A percentile compares a stretch with the other conserved stretches of the same genome.
Conservation (phyloP, 495 filamentous ascomycete genomes). For the Talaromyces trachyspermus region DNA sequence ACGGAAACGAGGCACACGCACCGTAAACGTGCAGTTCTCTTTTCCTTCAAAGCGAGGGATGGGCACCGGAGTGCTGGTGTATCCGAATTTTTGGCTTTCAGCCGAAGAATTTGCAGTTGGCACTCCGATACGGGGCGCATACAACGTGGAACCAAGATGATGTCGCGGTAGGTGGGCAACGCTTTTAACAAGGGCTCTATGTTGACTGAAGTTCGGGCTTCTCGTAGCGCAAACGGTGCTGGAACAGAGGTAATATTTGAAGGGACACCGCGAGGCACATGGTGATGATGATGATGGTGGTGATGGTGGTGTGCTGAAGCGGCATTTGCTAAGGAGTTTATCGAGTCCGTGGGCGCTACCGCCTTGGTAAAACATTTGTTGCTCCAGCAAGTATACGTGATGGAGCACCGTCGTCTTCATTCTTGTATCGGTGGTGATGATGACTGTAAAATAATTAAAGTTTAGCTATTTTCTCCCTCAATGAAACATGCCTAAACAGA, state of each 20-base stretch:
- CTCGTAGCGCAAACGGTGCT: slow-evolving; percentile 40
- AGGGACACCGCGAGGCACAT: slow-evolving; percentile 27
- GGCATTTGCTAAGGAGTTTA: slow-evolving; percentile 27
- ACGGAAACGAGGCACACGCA: slow-evolving; percentile 77
- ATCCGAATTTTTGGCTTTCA: slow-evolving; percentile 55
- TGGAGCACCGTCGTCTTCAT: slow-evolving; percentile 51
- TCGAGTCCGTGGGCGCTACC: slow-evolving; percentile 34
- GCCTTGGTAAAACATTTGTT: slow-evolving; percentile 26
- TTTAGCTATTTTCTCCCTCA: slow-evolving; percentile 16
- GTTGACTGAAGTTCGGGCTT: slow-evolving; percentile 55
- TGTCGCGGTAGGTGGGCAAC: slow-evolving; percentile 62
- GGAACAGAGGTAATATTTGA: slow-evolving; percentile 25
- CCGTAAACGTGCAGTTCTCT: slow-evolving; percentile 83
- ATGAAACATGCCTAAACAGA: slow-evolving; percentile 39
- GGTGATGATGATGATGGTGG: slow-evolving; percentile 52
- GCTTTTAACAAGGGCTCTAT: slow-evolving; percentile 61
- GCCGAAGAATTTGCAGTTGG: slow-evolving; percentile 38
- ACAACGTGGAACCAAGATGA: slow-evolving; percentile 73
- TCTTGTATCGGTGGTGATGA: slow-evolving; percentile 71
- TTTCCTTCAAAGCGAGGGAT: slow-evolving; percentile 73
- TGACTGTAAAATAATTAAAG: slow-evolving; percentile 41
- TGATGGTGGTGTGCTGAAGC: slow-evolving; percentile 41
- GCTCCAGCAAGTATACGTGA: slow-evolving; percentile 23
- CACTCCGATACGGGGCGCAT: slow-evolving; percentile 41
- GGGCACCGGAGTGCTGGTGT: slow-evolving; percentile 62